Evolutionary conservation across 176 grass and related monocot species (phyloP).

Genomic region (Typha latifolia): DNA sequence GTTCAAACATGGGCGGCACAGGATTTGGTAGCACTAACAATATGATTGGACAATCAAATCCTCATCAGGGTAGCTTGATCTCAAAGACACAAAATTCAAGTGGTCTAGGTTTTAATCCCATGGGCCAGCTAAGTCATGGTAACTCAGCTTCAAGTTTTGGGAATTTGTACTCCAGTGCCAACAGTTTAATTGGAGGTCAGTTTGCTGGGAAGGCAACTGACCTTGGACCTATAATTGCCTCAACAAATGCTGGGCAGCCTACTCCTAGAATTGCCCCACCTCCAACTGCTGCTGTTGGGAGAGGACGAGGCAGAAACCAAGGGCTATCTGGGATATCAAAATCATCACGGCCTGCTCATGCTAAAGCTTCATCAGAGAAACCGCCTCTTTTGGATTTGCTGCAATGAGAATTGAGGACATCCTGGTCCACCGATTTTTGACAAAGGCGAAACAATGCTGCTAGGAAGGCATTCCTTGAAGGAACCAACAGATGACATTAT

Average conservation of each 20-base stretch:
- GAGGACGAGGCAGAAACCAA: slow-evolving; percentile 84
- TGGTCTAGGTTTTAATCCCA: slow-evolving; percentile 36
- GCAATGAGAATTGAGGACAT: slow-evolving; percentile 24
- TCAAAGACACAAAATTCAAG: slow-evolving; percentile 24
- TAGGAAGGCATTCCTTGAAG: not conserved
- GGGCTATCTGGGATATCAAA: slow-evolving; percentile 60
- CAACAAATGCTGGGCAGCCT: slow-evolving; percentile 23
- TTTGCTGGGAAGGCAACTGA: slow-evolving; percentile 32
- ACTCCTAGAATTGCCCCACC: slow-evolving; percentile 74
- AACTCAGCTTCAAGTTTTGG: slow-evolving; percentile 37
- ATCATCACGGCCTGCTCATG: slow-evolving; percentile 45
- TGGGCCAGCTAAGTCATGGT: slow-evolving; percentile 31
- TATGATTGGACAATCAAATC: slow-evolving; percentile 41
- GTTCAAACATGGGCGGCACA: slow-evolving; percentile 27
- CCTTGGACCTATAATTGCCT: slow-evolving; percentile 37
- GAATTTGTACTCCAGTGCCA: slow-evolving; percentile 16
- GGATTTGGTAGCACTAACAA: slow-evolving; percentile 30
- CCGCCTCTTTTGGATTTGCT: slow-evolving; percentile 73
- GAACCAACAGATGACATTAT: not conserved
- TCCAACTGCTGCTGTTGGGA: slow-evolving; percentile 64
- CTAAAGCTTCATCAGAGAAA: slow-evolving; percentile 46
- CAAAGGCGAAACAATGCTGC: not conserved
- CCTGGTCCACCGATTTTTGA: not conserved
- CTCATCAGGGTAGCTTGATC: slow-evolving; percentile 36
- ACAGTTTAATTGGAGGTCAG: slow-evolving; percentile 22